These are phyloP conservation scores for Talaromyces trachyspermus DNA, from an alignment of 495 filamentous ascomycete species.

Conservation along the genomic window DNA sequence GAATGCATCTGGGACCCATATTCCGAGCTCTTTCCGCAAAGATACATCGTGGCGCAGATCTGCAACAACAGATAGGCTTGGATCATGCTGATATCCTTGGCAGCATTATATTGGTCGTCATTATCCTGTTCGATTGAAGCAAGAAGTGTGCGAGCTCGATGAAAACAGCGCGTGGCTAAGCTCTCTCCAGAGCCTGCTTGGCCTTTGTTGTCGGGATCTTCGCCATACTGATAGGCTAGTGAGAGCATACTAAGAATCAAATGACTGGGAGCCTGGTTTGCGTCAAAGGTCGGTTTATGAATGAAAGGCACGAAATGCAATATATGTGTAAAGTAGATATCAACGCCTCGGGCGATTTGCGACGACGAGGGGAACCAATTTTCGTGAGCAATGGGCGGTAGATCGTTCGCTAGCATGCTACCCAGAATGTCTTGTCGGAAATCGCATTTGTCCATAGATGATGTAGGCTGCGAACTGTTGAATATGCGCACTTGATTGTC, in stretches of 20 bases:
- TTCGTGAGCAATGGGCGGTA: conserved; percentile 15
- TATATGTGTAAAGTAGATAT: conserved; percentile 25
- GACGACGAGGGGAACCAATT: conserved; percentile 18
- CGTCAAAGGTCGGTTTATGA: conserved; percentile 25
- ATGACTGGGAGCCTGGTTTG: conserved; percentile 11
- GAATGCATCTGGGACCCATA: conserved; percentile 28
- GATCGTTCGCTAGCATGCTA: conserved; percentile 10
- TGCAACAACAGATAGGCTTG: conserved; percentile 28
- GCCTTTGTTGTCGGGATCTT: conserved; percentile 25
- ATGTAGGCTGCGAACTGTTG: conserved; percentile 4
- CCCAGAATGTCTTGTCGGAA: conserved; percentile 3
- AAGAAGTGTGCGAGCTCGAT: conserved; percentile 21
- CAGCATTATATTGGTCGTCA: conserved; percentile 4
- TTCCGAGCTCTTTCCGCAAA: conserved; percentile 22
- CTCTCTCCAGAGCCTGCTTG: conserved; percentile 19
- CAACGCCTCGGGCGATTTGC: conserved; percentile 21
- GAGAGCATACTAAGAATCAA: conserved; percentile 27
- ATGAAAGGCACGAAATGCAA: conserved; percentile 28
- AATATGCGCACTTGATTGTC: no score
- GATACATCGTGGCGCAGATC: conserved; percentile 31
- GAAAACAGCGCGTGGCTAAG: conserved; percentile 25
- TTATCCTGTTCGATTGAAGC: conserved; percentile 11
- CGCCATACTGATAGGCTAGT: conserved; percentile 29
- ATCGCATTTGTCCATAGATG: background rate
- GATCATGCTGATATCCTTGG: conserved; percentile 14